These are phyloP conservation scores for Shiraia bambusicola DNA, from an alignment of 2,329 filamentous ascomycete species.

Conservation along the genomic window DNA sequence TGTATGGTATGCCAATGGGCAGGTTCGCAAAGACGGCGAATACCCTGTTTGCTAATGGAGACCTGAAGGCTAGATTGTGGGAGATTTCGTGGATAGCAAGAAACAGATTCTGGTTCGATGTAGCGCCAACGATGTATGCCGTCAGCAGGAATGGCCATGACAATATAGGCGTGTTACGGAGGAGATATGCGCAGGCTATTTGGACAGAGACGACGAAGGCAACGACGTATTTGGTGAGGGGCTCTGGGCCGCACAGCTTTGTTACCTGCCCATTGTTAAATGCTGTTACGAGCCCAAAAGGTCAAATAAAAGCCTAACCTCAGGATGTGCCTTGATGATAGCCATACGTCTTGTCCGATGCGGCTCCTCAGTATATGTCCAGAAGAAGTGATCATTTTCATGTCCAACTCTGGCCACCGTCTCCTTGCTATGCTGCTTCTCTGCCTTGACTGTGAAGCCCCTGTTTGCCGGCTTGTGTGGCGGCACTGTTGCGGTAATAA, in stretches of 20 bases:
- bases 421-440: slow-evolving; percentile 9
- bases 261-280: slow-evolving; percentile 66
- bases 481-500: slow-evolving; percentile 37
- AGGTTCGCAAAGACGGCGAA: slow-evolving; percentile 93
- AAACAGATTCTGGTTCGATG: slow-evolving; percentile 97
- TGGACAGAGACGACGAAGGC: slow-evolving; percentile 80
- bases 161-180: slow-evolving; percentile 75
- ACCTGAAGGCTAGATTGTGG: slow-evolving; percentile 92
- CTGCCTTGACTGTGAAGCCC: slow-evolving; percentile 25
- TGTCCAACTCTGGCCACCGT: slow-evolving; percentile 9
- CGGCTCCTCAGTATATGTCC: slow-evolving; percentile 98
- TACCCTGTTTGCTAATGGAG: slow-evolving; percentile 74
- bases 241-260: slow-evolving; percentile 94
- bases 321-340: slow-evolving; percentile 97
- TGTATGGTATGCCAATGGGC: slow-evolving; percentile 94
- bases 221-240: slow-evolving; percentile 92
- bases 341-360: slow-evolving; percentile 86
- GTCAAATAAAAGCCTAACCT: slow-evolving; percentile 58
- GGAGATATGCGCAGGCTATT: slow-evolving; percentile 71
- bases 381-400: slow-evolving; percentile 73
- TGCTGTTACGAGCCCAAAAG: not conserved
- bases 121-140: slow-evolving; percentile 89
- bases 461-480: slow-evolving; percentile 25
- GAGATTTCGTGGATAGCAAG: slow-evolving; percentile 98
- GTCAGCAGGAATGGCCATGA: slow-evolving; percentile 83